These are phyloP conservation scores for Penicillium sp. DNA, from an alignment of 2,329 filamentous ascomycete species.

Conservation along the genomic window DNA sequence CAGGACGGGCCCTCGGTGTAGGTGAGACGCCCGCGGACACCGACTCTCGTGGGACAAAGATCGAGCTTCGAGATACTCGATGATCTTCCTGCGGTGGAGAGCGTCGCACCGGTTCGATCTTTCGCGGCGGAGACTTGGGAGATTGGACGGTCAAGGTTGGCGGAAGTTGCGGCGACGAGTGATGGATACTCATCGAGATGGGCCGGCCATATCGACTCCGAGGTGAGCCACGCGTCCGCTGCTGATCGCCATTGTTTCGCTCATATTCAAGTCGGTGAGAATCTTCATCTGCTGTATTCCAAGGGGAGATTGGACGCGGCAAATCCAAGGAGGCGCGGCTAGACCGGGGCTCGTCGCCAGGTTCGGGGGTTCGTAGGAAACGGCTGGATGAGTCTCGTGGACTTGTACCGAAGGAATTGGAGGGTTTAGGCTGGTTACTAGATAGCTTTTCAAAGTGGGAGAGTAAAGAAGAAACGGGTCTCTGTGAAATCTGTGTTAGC, in stretches of 20 bases:
- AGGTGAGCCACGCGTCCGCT: constrained; percentile 41
- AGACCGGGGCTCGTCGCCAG: constrained; percentile 26
- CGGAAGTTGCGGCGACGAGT: constrained; percentile 36
- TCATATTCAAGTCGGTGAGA: constrained; percentile 17
- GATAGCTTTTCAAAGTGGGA: constrained; percentile 47
- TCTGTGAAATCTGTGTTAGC: constrained; percentile 26
- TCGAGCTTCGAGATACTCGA: constrained; percentile 35
- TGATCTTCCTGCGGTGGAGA: constrained; percentile 59
- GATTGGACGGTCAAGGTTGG: constrained; percentile 41
- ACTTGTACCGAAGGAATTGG: constrained; percentile 18
- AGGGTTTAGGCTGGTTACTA: constrained; percentile 28
- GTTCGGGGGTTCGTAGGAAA: constrained; percentile 28
- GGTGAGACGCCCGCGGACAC: constrained; percentile 19
- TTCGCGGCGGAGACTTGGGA: constrained; percentile 38
- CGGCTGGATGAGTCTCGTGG: constrained; percentile 25
- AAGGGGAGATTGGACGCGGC: constrained; percentile 36
- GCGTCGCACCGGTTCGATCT: constrained; percentile 15
- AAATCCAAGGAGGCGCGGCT: constrained; percentile 40
- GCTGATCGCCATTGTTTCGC: constrained; percentile 19
- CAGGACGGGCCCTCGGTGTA: constrained; percentile 21
- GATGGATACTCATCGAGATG: constrained; percentile 39
- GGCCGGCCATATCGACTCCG: constrained; percentile 53
- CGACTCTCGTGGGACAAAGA: constrained; percentile 21
- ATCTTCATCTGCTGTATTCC: constrained; percentile 24
- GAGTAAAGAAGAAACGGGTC: constrained; percentile 44